Evolutionary conservation across 1,139 yeast genomes (phyloP).

Genomic region (Pneumocystis murina): DNA sequence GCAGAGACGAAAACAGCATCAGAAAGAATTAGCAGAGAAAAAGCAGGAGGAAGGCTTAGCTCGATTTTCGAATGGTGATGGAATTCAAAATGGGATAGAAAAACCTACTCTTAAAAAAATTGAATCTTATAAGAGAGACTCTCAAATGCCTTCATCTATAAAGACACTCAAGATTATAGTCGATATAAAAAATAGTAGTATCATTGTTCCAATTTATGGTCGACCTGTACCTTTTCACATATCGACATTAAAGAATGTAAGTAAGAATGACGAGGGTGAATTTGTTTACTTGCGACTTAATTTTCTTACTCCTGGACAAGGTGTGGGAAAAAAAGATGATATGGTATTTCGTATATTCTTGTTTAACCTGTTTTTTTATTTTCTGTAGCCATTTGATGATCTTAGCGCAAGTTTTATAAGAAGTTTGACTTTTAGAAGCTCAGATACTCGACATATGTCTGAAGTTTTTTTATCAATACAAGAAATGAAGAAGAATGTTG

Average conservation of each 20-base stretch:
- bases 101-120: slow-evolving; percentile 74
- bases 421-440: slow-evolving; percentile 74
- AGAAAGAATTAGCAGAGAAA: slow-evolving; percentile 34
- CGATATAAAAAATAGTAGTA: slow-evolving; percentile 76
- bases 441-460: slow-evolving; percentile 82
- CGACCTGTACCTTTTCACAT: slow-evolving; percentile 97
- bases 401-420: slow-evolving; percentile 77
- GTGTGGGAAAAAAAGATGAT: slow-evolving; percentile 42
- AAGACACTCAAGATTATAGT: slow-evolving; percentile 76
- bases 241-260: slow-evolving; percentile 83
- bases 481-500: slow-evolving; percentile 83
- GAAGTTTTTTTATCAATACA: slow-evolving; percentile 82
- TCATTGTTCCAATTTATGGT: slow-evolving; percentile 81
- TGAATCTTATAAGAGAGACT: slow-evolving; percentile 85
- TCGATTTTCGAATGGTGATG: slow-evolving; percentile 19
- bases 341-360: slow-evolving; percentile 5
- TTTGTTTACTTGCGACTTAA: slow-evolving; percentile 79
- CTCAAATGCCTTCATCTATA: slow-evolving; percentile 74
- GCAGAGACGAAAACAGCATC: slow-evolving; percentile 68
- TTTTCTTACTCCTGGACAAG: slow-evolving; percentile 83
- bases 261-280: slow-evolving; percentile 93
- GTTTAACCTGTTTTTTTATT: neutral
- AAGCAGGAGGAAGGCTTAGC: slow-evolving; percentile 14
- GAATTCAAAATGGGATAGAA: slow-evolving; percentile 51
- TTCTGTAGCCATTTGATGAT: slow-evolving; percentile 80